Percentiles rank a stretch among this genome's conserved stretches.
phyloP scores from a whole-genome alignment of 2,329 filamentous ascomycete genomes.

The Colletotrichum musicola region DNA sequence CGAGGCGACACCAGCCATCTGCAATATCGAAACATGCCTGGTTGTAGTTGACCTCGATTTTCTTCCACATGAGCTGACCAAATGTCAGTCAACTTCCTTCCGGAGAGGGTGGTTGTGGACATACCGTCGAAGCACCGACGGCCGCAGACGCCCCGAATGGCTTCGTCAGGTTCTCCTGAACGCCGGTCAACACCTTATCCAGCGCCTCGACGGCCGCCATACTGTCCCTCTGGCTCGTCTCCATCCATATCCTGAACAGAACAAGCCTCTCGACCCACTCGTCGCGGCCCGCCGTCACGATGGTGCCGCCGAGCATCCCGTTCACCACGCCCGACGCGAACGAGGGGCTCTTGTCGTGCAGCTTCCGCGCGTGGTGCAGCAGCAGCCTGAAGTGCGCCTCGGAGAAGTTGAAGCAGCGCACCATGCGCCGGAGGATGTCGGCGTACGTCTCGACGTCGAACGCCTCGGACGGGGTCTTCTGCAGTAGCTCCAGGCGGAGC shows the following conservation, averaged over 20 bases:
- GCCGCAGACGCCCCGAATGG: constrained; percentile 71
- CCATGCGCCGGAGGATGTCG: constrained; percentile 70
- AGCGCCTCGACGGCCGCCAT: constrained; percentile 43
- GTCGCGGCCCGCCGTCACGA: constrained; percentile 62
- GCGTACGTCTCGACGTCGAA: constrained; percentile 64
- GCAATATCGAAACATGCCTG: constrained; percentile 66
- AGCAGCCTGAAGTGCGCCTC: constrained; percentile 75
- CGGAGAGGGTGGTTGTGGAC: background rate
- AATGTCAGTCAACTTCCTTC: constrained; percentile 34
- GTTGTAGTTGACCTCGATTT: constrained; percentile 70
- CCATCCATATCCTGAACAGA: constrained; percentile 77
- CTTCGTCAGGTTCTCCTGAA: constrained; percentile 59
- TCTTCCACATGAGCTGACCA: constrained; percentile 83
- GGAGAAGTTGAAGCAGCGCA: constrained; percentile 69
- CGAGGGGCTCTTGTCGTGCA: constrained; percentile 67
- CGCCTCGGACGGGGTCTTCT: constrained; percentile 57
- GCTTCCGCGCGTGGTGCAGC: constrained; percentile 75
- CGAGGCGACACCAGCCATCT: constrained; percentile 78
- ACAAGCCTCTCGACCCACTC: constrained; percentile 78
- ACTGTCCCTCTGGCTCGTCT: constrained; percentile 59
- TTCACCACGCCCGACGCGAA: constrained; percentile 68
- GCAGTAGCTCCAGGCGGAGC: constrained; percentile 76
- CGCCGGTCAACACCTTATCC: constrained; percentile 42
- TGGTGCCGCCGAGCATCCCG: constrained; percentile 70
- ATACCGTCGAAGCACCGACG: constrained; percentile 76